A percentile compares a stretch with the other conserved stretches of the same genome.
Conservation (phyloP, 805 yeast genomes). For the Metschnikowia koreensis region DNA sequence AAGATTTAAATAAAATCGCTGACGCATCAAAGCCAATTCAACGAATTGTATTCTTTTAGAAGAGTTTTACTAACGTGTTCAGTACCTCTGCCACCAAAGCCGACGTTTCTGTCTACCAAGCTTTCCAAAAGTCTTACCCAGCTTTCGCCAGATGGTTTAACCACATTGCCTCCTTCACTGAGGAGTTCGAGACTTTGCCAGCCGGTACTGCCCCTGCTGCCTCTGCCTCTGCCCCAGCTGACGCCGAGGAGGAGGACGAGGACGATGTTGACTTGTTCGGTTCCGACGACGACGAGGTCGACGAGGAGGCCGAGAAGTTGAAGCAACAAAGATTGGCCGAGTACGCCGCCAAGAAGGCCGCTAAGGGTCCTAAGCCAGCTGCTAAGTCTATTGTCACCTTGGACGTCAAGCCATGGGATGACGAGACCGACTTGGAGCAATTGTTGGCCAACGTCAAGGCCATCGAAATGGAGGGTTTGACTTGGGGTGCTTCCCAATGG, state of each 20-base stretch:
- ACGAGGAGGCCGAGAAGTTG: conserved; percentile 94
- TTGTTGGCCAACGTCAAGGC: conserved; percentile 83
- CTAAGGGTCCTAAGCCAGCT: conserved; percentile 96
- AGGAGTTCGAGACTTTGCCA: conserved; percentile 78
- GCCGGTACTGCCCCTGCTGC: conserved; percentile 67
- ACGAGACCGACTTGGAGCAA: conserved; percentile 93
- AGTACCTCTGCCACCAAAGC: conserved; percentile 93
- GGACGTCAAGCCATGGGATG: conserved; percentile 99
- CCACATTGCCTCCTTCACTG: conserved; percentile 93
- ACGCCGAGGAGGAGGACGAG: conserved; percentile 64
- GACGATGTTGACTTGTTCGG: conserved; percentile 94
- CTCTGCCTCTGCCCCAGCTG: conserved; percentile 48
- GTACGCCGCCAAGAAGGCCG: conserved; percentile 96
- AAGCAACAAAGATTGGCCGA: conserved; percentile 98
- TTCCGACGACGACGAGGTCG: conserved; percentile 91
- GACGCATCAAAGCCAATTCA: conserved; percentile 17
- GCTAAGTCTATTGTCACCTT: conserved; percentile 96
- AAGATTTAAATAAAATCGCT: conserved; percentile 41
- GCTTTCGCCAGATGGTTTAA: conserved; percentile 97
- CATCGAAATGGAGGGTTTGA: conserved; percentile 87
- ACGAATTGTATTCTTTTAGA: background rate
- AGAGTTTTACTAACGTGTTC: conserved; percentile 25
- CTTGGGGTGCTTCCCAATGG: conserved; percentile 97
- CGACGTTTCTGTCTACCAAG: conserved; percentile 90
- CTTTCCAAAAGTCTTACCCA: conserved; percentile 90